Evolutionary conservation across 2,329 filamentous ascomycete species (phyloP), one percentile per base, ranked within the genome.

Genomic region (Waltergamsia citrina): DNA sequence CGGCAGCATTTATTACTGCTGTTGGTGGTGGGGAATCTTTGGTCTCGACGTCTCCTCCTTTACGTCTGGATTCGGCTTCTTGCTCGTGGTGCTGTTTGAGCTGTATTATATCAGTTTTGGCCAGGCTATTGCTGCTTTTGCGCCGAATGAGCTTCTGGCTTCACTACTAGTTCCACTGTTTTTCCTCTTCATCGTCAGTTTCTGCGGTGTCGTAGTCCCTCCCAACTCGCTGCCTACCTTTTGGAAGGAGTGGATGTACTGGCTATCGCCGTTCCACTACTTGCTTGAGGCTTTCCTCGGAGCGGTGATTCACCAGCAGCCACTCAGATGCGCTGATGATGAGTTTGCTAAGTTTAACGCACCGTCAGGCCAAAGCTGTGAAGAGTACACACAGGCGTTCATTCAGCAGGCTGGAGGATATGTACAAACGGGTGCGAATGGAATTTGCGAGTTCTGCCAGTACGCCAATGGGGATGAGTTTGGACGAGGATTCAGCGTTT

Each of bases 151-250:
- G 39, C 58, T 81, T 4, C 63, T 83, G 14, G 79, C 78, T 1
- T 78, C 73, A 4, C 55, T 83, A 0, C 60, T 83, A 1, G 77
- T 83, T 1, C 80, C 81, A 0, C 51, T 81, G 4, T 81, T 83
- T 54, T 81, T 84, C 58, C 68, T 78, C 18, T 83, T 84, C 44
- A 68, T 83, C 24, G 66, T 81, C 16, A 70, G 71, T 7, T 85
- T 85, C 63, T 83, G 78, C 50, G 80, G 80, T 37, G 75, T 84
- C 6, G 69, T 82, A 8, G 78, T 84, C 1, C 78, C 79, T 0
- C 74, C 73, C 12, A 47, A 42, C 2, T 63, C 64, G 4, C 53
- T 85, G 1, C 73, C 74, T 0, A 52, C 60, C 2, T 84, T 84
- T 50, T 84, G 80, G 79, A 61, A 65, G 11, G 55, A 54, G 7